These are phyloP conservation scores for Wickerhamiella alocasiicola DNA, from an alignment of 805 yeast genomes.

Conservation along the genomic window DNA sequence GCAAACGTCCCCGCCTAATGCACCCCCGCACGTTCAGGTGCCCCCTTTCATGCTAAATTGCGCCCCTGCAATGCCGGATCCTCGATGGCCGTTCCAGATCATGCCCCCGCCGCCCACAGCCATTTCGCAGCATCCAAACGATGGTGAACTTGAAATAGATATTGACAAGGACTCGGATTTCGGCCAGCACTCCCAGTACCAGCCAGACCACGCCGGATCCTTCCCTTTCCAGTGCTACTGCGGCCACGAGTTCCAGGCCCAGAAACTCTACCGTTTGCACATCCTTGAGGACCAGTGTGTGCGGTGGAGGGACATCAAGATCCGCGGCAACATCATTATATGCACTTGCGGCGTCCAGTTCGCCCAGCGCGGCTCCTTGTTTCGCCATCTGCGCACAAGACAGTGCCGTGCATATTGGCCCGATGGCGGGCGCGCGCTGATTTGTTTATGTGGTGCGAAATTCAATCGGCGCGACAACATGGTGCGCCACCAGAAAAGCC, in stretches of 20 bases:
- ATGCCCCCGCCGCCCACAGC: neutral
- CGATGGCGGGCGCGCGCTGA: neutral
- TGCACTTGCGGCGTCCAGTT: conserved; percentile 5
- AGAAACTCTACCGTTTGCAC: conserved; percentile 3
- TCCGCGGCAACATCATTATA: neutral
- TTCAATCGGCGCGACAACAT: conserved; percentile 5
- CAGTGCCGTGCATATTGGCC: conserved; percentile 5
- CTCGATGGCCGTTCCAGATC: no score
- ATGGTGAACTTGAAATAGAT: neutral
- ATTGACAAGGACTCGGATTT: conserved; percentile 4
- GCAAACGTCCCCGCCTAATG: no score
- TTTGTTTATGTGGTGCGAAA: conserved; percentile 2
- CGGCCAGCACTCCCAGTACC: conserved; percentile 3
- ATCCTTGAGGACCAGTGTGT: neutral
- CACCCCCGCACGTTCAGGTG: no score
- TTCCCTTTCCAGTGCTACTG: conserved; percentile 8
- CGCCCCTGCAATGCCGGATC: no score
- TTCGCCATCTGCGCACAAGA: conserved; percentile 2
- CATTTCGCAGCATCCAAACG: neutral
- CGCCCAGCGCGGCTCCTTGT: conserved; percentile 3
- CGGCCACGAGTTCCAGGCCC: conserved; percentile 5
- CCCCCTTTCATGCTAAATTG: no score
- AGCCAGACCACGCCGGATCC: conserved; percentile 4
- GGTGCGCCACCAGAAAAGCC: conserved; percentile 1
- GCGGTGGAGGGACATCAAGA: neutral